Conservation (phyloP, 2,329 filamentous ascomycete species). For the Ciborinia camelliae region DNA sequence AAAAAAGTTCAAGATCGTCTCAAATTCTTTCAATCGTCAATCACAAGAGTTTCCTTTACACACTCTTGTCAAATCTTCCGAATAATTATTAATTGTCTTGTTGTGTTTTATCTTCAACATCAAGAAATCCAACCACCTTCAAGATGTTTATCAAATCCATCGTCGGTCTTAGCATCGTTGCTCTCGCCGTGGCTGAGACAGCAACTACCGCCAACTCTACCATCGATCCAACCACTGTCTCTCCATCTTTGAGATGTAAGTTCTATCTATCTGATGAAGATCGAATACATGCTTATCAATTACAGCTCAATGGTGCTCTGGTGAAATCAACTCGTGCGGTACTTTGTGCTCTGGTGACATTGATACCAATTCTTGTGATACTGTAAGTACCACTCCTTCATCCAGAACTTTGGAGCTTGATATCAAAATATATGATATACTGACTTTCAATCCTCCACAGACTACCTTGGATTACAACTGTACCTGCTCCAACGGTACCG, state of each 20-base stretch:
- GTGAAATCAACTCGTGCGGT: conserved; percentile 57
- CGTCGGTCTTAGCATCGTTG: conserved; percentile 32
- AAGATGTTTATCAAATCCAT: conserved; percentile 35
- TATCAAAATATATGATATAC: conserved; percentile 14
- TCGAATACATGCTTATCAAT: conserved; percentile 22
- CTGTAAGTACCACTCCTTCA: conserved; percentile 44
- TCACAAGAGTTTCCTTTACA: background rate
- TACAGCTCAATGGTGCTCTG: conserved; percentile 54
- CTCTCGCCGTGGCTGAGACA: conserved; percentile 29
- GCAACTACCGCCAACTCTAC: conserved; percentile 28
- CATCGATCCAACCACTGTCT: conserved; percentile 30
- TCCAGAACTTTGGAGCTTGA: background rate
- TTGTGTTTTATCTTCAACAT: conserved; percentile 10
- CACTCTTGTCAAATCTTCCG: background rate
- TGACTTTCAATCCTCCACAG: conserved; percentile 36
- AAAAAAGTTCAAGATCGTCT: no score
- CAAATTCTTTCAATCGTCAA: background rate
- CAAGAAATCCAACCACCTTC: background rate
- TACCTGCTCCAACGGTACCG: conserved; percentile 52
- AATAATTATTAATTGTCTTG: background rate
- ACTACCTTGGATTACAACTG: conserved; percentile 52
- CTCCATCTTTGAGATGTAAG: conserved; percentile 28
- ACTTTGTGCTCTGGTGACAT: conserved; percentile 53
- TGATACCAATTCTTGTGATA: conserved; percentile 51
- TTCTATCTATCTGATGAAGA: background rate